Conservation (phyloP, 768 basidiomycete species). For the Rhizopogon vulgaris region DNA sequence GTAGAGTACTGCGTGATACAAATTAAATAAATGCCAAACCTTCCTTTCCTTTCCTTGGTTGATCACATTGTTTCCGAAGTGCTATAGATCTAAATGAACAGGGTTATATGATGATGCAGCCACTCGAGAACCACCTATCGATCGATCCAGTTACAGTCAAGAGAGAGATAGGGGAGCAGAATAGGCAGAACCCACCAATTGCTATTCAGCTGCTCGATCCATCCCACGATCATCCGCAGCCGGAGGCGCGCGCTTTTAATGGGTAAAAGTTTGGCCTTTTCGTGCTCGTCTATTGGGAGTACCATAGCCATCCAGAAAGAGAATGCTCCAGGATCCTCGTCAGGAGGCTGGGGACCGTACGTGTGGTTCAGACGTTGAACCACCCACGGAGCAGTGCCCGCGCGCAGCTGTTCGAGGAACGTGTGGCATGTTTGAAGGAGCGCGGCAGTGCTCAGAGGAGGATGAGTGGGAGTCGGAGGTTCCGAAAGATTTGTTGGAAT, state of each 20-base stretch:
- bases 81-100: not conserved
- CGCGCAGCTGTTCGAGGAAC: constrained; percentile 55
- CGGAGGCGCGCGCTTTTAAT: constrained; percentile 74
- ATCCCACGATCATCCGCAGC: constrained; percentile 81
- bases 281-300: constrained; percentile 86
- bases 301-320: constrained; percentile 89
- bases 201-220: constrained; percentile 78
- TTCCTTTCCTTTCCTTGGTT: not conserved
- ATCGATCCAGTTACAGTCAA: constrained; percentile 13
- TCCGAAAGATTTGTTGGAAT: constrained; percentile 9
- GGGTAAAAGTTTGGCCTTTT: constrained; percentile 82
- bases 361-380: constrained; percentile 78
- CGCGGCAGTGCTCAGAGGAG: constrained; percentile 14
- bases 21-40: not conserved
- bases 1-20: not conserved
- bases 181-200: constrained; percentile 38
- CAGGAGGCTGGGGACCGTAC: constrained; percentile 67
- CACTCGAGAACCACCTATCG: constrained; percentile 70
- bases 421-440: constrained; percentile 50
- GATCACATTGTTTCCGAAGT: not conserved
- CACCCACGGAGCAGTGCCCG: constrained; percentile 88
- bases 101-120: constrained; percentile 49
- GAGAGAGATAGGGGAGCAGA: constrained; percentile 8
- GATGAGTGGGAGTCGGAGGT: constrained; percentile 4
- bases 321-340: constrained; percentile 58